Evolutionary conservation across 1,284 basidiomycete species (phyloP).

Genomic region (Pseudomicrostroma phylloplanum): DNA sequence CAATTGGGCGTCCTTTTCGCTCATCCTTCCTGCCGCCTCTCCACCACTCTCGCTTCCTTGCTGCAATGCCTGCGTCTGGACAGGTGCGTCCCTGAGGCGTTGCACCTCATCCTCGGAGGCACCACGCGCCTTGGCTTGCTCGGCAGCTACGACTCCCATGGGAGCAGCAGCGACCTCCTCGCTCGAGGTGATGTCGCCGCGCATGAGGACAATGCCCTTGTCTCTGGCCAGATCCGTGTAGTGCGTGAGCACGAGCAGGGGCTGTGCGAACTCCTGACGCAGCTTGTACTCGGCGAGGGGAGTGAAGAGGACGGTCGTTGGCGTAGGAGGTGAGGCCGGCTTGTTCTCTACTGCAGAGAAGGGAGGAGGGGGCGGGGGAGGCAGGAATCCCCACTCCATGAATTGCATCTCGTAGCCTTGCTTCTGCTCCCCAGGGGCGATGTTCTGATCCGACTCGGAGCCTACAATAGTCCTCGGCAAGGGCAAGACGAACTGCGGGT

Average conservation of each 20-base stretch:
- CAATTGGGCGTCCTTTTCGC: slow-evolving; percentile 40
- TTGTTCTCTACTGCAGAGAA: not conserved
- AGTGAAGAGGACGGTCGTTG: slow-evolving; percentile 71
- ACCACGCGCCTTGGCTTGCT: slow-evolving; percentile 56
- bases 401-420: slow-evolving; percentile 46
- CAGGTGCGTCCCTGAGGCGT: slow-evolving; percentile 53
- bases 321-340: slow-evolving; percentile 14
- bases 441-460: slow-evolving; percentile 10
- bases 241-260: slow-evolving; percentile 80
- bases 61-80: slow-evolving; percentile 63
- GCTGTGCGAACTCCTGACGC: slow-evolving; percentile 78
- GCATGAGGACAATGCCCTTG: slow-evolving; percentile 77
- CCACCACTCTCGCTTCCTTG: slow-evolving; percentile 4
- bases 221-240: slow-evolving; percentile 79
- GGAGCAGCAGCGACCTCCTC: slow-evolving; percentile 23
- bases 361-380: slow-evolving; percentile 13
- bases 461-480: slow-evolving; percentile 33
- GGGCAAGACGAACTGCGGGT: slow-evolving; percentile 47
- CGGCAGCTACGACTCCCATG: slow-evolving; percentile 52
- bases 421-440: slow-evolving; percentile 16
- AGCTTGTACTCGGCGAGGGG: slow-evolving; percentile 90
- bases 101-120: slow-evolving; percentile 52
- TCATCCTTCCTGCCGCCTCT: slow-evolving; percentile 13
- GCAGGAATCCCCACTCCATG: slow-evolving; percentile 43
- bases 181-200: slow-evolving; percentile 78